A percentile compares a stretch with the other conserved stretches of the same genome.
These are phyloP conservation scores for Fomitopsis pinicola DNA, from an alignment of 1,284 basidiomycete genomes.

Conservation along the genomic window DNA sequence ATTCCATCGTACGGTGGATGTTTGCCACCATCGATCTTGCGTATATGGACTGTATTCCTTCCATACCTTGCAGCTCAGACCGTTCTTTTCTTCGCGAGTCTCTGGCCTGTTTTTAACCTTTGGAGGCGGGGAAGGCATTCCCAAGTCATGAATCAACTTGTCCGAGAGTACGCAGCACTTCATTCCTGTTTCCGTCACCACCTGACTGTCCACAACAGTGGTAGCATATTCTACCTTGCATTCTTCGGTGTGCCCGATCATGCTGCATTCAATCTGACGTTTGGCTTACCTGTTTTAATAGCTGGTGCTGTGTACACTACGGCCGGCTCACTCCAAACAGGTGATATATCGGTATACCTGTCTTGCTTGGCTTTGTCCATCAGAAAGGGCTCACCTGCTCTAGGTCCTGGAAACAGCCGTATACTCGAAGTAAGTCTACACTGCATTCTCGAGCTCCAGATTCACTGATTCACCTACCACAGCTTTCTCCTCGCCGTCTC, in stretches of 20 bases:
- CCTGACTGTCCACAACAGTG: not conserved
- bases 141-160: conserved; percentile 16
- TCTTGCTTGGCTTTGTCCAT: not conserved
- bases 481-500: conserved; percentile 8
- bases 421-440: not conserved
- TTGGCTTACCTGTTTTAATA: not conserved
- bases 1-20: conserved; percentile 8
- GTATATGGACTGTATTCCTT: conserved; percentile 20
- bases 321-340: conserved; percentile 10
- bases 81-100: conserved; percentile 19
- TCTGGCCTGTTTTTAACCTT: conserved; percentile 9
- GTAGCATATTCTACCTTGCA: conserved; percentile 3
- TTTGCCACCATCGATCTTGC: conserved; percentile 13
- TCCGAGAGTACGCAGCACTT: conserved; percentile 17
- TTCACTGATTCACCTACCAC: not conserved
- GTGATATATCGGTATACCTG: conserved; percentile 10
- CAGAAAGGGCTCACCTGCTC: not conserved
- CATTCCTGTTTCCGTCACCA: not conserved
- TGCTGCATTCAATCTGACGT: too few species aligned
- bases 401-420: not conserved
- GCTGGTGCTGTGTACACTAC: conserved; percentile 13
- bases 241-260: not conserved
- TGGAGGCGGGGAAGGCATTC: conserved; percentile 11
- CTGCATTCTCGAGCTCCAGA: not conserved
- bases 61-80: conserved; percentile 20